Evolutionary conservation across 257 asterid genomes (phyloP), one percentile per base, ranked within the genome.

Genomic region (Apocynum venetum): DNA sequence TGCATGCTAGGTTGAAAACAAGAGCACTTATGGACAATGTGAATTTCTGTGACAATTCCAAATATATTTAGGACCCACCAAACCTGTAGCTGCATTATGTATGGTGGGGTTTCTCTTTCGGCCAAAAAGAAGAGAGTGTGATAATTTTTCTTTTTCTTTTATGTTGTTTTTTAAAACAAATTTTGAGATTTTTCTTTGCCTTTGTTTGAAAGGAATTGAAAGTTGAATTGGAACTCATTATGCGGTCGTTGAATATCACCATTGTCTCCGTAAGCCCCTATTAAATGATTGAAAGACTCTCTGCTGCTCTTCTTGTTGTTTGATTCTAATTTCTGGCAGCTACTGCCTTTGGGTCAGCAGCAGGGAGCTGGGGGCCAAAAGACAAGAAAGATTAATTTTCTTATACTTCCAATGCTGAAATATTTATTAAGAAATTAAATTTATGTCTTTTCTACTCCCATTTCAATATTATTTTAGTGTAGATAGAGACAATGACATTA

Each of bases 11-110:
- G 85, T 83, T 80, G 79, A 74, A 80, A 86, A 74, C 83, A 79
- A 82, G 66, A 77, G 83, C 84, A 85, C 84, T 83, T 82, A 83
- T 83, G 77, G 82, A 78, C 40, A 51, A 8, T 77, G 69, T 72
- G 83, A 83, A 83, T 66, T 75, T 77, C 52, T 60, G 61, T 61
- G 67, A 65, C 75, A 78, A 79, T 78, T 76, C 65, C 72, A 75
- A 82, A 66, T 53, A 69, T 66, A 53, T 73, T 60, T 53, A n/a
- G 88, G 89, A 20, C 89, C 91, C 87, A 84, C 85, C 80, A 61
- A 75, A 60, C 53, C 77, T 55, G 46, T 25, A 15, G 52, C 73
- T 75, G 35, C 68, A 51, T 13, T 31, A 67, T n/a, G 5, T 41
- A 6, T 67, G 40, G 68, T 76, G 80, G 80, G 80, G 75, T 52